Evolutionary conservation across 345 rosid genomes (phyloP).

Genomic region (Mangifera indica): DNA sequence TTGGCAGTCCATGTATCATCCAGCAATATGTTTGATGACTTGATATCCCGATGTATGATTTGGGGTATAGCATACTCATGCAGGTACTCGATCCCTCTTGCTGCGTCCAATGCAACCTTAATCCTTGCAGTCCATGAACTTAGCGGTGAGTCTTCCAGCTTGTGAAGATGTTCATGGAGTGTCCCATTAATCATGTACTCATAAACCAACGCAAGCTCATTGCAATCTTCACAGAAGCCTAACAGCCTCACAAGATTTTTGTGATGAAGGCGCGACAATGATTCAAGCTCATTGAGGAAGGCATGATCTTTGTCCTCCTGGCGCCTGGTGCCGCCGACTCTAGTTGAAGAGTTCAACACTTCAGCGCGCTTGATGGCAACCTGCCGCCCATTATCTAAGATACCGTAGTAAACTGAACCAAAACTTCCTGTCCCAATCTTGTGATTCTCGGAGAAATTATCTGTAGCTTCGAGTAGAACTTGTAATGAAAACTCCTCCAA

Average conservation of each 20-base stretch:
- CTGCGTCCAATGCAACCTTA: slow-evolving; percentile 65
- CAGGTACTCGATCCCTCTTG: slow-evolving; percentile 71
- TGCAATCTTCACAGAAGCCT: slow-evolving; percentile 65
- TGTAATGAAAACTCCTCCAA: slow-evolving; percentile 60
- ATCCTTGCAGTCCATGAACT: slow-evolving; percentile 64
- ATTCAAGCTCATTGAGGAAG: slow-evolving; percentile 75
- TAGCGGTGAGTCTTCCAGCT: slow-evolving; percentile 38
- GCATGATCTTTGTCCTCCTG: slow-evolving; percentile 65
- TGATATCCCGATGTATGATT: slow-evolving; percentile 81
- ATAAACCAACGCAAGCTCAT: slow-evolving; percentile 59
- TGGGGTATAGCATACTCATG: slow-evolving; percentile 62
- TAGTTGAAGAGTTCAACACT: slow-evolving; percentile 18
- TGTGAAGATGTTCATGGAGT: slow-evolving; percentile 72
- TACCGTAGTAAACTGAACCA: slow-evolving; percentile 63
- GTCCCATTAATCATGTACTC: slow-evolving; percentile 70
- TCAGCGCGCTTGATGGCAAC: slow-evolving; percentile 85
- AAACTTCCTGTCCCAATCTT: slow-evolving; percentile 76
- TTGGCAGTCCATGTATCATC: slow-evolving; percentile 57
- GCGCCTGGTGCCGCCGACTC: slow-evolving; percentile 26
- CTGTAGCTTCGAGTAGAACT: slow-evolving; percentile 44
- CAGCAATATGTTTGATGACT: slow-evolving; percentile 70
- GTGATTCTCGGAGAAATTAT: slow-evolving; percentile 54
- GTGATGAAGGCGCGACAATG: slow-evolving; percentile 73
- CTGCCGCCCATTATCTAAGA: slow-evolving; percentile 56
- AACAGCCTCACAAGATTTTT: slow-evolving; percentile 61